These are phyloP conservation scores for Protostelium mycophagum DNA, from an alignment of 78 protist species.

Conservation along the genomic window DNA sequence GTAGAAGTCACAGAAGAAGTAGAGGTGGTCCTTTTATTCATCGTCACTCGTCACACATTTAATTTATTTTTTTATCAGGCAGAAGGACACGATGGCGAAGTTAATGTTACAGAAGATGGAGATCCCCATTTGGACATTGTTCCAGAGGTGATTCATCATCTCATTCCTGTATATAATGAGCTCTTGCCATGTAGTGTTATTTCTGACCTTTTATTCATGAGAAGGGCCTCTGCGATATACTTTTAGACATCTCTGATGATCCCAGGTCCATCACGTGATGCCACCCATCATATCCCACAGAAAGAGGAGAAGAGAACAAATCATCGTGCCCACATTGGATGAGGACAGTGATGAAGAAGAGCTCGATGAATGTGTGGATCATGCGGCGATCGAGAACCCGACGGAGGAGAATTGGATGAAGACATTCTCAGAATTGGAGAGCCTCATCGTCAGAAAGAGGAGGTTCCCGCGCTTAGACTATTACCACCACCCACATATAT, in stretches of 20 bases:
- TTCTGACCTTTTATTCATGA: too few relatives aligned
- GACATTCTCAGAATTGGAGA: neutral
- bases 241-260: too few relatives aligned
- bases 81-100: neutral
- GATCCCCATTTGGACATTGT: too few relatives aligned
- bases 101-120: too few relatives aligned
- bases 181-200: too few relatives aligned
- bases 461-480: neutral
- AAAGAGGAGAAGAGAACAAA: neutral
- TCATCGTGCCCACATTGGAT: neutral
- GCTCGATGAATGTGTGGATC: neutral
- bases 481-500: neutral
- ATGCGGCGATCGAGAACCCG: neutral
- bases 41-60: too few relatives aligned
- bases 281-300: neutral
- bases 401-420: neutral
- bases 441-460: neutral
- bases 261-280: neutral
- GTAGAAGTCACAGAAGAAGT: neutral
- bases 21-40: too few relatives aligned
- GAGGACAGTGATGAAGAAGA: neutral
- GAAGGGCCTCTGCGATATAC: too few relatives aligned
- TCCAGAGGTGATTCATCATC: too few relatives aligned
- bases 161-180: too few relatives aligned
- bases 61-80: too few relatives aligned